Base-by-base conservation (phyloP, 2,329 filamentous ascomycete genomes). In the Fusarium napiforme region DNA sequence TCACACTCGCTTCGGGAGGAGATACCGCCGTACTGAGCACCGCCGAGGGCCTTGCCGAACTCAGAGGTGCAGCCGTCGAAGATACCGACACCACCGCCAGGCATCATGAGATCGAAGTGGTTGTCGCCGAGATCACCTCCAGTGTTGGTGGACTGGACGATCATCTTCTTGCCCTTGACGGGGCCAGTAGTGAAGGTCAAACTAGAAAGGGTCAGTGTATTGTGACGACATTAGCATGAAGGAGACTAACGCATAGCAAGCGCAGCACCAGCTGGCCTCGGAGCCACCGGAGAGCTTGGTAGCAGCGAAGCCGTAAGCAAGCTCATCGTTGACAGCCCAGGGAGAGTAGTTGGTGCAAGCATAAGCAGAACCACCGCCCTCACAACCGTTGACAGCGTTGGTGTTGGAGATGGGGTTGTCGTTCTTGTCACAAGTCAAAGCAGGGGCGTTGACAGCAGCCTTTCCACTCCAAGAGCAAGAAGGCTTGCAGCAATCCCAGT, bases 401-500 rank as follows among this genome's bases (percentile, higher is more conserved):
- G 83, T 79, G 75, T 88, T 84, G 43, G 82, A 83, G 53, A 92
- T 81, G 8, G 86, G 87, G 65, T 85, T 84, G 82, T 91, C 87
- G 73, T 85, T 82, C 71, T 83, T 84, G 77, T 87, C 82, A 80
- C 90, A 92, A 40, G 87, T 87, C 23, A 82, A 81, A 40, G 90
- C 87, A 19, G 89, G 86, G 15, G 74, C 60, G 65, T 81, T 82
- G 79, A 90, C 85, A 45, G 83, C 70, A 19, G 87, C 88, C 79
- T 92, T 92, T 60, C 81, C 85, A 18, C 84, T 79, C 90, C 90
- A 89, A 7, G 85, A 85, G 79, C 91, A 93, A 26, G 89, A 91
- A 30, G 90, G 88, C 84, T 93, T 93, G 84, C 91, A 93, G 84
- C 91, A 93, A 79, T 93, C 91, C 87, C 88, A 88, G 79, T 87